phyloP scores from a whole-genome alignment of 164 flowering plant species.

The Umbilicus rupestris region DNA sequence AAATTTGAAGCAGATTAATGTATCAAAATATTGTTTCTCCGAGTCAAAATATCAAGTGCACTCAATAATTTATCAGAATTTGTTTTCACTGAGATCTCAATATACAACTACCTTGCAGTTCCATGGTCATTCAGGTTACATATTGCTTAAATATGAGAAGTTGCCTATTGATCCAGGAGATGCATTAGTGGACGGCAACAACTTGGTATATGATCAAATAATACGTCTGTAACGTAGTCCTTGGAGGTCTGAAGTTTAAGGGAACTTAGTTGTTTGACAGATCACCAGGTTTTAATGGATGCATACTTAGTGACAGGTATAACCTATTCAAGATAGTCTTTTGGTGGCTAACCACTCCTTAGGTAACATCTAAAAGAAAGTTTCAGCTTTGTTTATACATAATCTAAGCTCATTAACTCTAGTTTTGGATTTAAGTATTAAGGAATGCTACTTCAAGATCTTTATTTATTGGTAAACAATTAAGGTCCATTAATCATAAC shows the following conservation, averaged over 20 bases:
- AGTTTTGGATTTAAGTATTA: background rate
- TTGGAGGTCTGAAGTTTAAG: background rate
- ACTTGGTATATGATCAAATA: background rate
- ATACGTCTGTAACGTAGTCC: background rate
- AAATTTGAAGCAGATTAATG: too few species aligned
- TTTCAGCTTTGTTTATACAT: background rate
- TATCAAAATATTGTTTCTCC: too few species aligned
- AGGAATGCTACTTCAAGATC: background rate
- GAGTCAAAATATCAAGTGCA: too few species aligned
- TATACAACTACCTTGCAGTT: too few species aligned
- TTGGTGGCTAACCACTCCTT: constrained; percentile 1
- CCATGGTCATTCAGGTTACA: too few species aligned
- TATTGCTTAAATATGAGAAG: background rate
- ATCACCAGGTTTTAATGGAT: background rate
- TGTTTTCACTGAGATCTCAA: too few species aligned
- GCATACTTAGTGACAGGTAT: background rate
- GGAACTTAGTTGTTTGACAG: background rate
- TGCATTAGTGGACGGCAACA: background rate
- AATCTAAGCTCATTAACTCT: background rate
- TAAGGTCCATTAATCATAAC: background rate
- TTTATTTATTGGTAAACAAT: background rate
- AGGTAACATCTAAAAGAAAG: background rate
- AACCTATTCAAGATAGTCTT: background rate
- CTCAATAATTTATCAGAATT: too few species aligned
- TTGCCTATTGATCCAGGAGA: background rate